Base-by-base conservation (phyloP, 1,284 basidiomycete species). In the Agroathelia rolfsii region DNA sequence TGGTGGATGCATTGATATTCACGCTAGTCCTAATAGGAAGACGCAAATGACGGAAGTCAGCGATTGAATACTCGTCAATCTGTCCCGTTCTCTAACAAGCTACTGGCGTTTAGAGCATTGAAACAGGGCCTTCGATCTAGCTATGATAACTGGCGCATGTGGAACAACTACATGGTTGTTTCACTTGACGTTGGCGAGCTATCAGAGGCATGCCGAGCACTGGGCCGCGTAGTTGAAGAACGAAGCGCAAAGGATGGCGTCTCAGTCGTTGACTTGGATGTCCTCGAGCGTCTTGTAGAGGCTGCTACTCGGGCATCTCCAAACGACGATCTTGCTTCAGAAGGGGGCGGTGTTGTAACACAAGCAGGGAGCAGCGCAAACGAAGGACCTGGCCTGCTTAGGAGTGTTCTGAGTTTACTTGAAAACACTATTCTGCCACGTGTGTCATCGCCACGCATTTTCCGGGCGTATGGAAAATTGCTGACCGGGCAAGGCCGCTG, bases 121-220 rank as follows among this genome's bases (percentile, higher is more conserved):
- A 81, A 84, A 45, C 82, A 89, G 43, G 90, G 93, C 3, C 70
- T 98, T 38, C 81, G 79, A 44, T 76, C 74, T 51, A 72, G 74
- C 32, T 86, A 88, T 55, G 81, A 90, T 33, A 93, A 93, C 49
- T 98, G 94, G 94, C 74, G 88, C 11, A 93, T 99, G 76, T 99
- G 95, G 95, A 70, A 72, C 44, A 99, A 99, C 62, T 97, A 93
- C 64, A 94, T 93, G 84, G 66, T 96, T 44, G 82, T 98, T 22
- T 73, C 87, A 5, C 69, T 96, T 55, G 90, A 97, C 48, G 84
- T 96, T 10, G 94, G 93, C 5, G 86, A 96, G 55, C 68, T 96
- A 27, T 64, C 76, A 6, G 94, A 99, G 52, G 84, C 90, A 0
- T 79, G 76, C 33, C 79, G 87, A 15, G 93, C 93, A 0, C 67